Evolutionary conservation across 306 rosid genomes (phyloP).

Genomic region (Cercis canadensis): DNA sequence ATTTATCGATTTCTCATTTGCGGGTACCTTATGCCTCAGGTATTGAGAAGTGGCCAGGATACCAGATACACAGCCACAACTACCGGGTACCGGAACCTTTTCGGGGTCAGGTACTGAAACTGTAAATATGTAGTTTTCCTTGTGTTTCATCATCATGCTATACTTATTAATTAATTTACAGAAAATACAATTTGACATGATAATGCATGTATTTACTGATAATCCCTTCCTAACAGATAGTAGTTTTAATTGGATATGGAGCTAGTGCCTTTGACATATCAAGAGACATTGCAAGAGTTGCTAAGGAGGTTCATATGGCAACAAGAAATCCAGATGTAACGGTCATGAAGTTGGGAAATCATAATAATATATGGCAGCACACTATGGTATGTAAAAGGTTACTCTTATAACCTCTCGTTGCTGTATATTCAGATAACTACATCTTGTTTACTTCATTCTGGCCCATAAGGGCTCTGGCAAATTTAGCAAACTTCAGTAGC

Average conservation of each 20-base stretch:
- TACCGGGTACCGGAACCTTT: slow-evolving; percentile 42
- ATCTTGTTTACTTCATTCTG: background rate
- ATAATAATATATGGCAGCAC: slow-evolving; percentile 36
- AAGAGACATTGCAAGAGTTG: slow-evolving; percentile 40
- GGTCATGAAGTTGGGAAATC: slow-evolving; percentile 24
- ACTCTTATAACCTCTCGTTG: too few species aligned
- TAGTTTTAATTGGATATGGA: slow-evolving; percentile 40
- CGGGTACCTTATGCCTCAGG: slow-evolving; percentile 4
- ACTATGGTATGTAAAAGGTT: slow-evolving; percentile 34
- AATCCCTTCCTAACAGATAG: slow-evolving; percentile 16
- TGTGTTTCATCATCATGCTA: too few species aligned
- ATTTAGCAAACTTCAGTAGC: background rate
- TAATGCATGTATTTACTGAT: background rate
- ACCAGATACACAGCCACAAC: slow-evolving; percentile 47
- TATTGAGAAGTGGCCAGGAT: background rate
- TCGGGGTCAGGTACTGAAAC: slow-evolving; percentile 27
- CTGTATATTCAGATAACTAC: background rate
- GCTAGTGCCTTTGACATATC: slow-evolving; percentile 45
- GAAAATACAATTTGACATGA: too few species aligned
- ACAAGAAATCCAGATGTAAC: slow-evolving; percentile 28
- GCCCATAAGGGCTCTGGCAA: background rate
- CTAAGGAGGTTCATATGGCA: slow-evolving; percentile 45
- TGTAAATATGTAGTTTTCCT: too few species aligned
- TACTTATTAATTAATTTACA: too few species aligned
- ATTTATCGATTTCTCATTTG: background rate